Conservation (phyloP, 352 stramenopile species). For the Phytophthora meadii region DNA sequence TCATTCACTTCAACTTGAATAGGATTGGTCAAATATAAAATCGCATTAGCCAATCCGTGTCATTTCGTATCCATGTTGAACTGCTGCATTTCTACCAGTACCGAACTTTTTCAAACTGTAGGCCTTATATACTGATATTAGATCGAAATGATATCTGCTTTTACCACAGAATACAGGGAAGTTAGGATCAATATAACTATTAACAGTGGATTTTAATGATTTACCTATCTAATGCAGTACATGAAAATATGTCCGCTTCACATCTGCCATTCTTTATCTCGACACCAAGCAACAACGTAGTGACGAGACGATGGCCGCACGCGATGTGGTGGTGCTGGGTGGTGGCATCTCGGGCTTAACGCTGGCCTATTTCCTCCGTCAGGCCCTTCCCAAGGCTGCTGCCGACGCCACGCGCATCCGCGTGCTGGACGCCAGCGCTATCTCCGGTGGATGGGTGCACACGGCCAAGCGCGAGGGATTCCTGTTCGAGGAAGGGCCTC, state of each 20-base stretch:
- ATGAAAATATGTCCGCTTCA: too few relatives aligned
- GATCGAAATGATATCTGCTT: too few relatives aligned
- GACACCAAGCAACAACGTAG: neutral
- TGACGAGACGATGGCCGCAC: conserved; percentile 16
- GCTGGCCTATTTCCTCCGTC: conserved; percentile 79
- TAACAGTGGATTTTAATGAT: too few relatives aligned
- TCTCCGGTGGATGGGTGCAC: conserved; percentile 74
- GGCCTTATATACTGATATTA: too few relatives aligned
- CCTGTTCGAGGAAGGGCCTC: conserved; percentile 85
- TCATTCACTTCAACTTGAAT: conserved; percentile 19
- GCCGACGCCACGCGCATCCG: conserved; percentile 56
- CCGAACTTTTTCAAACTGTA: neutral
- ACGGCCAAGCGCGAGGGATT: conserved; percentile 67
- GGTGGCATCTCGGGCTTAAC: conserved; percentile 84
- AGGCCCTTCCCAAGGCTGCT: conserved; percentile 43
- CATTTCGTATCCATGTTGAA: conserved; percentile 22
- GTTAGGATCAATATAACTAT: too few relatives aligned
- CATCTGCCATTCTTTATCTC: too few relatives aligned
- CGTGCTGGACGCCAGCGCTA: conserved; percentile 67
- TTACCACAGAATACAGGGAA: too few relatives aligned
- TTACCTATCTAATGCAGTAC: too few relatives aligned
- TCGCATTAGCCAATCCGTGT: conserved; percentile 9
- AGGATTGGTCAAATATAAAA: conserved; percentile 17
- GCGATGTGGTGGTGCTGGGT: conserved; percentile 82
- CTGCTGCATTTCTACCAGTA: conserved; percentile 28